Evolutionary conservation across 306 rosid genomes (phyloP).

Genomic region (Quercus alba): DNA sequence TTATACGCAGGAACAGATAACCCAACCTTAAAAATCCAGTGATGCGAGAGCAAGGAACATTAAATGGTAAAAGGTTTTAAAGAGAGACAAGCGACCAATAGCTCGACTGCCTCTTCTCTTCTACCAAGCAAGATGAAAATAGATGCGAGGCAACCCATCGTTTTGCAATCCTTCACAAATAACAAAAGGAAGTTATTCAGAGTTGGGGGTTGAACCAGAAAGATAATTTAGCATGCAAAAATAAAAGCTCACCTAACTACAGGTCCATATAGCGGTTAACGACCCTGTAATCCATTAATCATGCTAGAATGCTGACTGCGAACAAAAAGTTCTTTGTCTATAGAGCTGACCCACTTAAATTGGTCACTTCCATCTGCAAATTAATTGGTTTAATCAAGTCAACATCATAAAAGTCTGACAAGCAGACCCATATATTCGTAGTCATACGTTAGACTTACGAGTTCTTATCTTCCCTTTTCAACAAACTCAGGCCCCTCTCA

Average conservation of each 20-base stretch:
- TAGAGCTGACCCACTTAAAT: conserved; percentile 48
- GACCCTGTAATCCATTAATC: conserved; percentile 83
- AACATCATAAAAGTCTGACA: conserved; percentile 11
- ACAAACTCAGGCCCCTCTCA: conserved; percentile 83
- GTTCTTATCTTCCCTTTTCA: conserved; percentile 57
- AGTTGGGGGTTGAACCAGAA: conserved; percentile 22
- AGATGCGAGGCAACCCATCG: conserved; percentile 89
- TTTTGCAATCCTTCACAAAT: conserved; percentile 80
- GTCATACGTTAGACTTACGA: conserved; percentile 9
- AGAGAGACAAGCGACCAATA: conserved; percentile 78
- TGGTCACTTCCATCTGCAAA: conserved; percentile 55
- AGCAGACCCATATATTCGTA: background rate
- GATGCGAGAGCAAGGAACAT: conserved; percentile 75
- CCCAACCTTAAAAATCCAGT: conserved; percentile 80
- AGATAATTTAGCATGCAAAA: conserved; percentile 2
- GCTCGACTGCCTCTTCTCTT: conserved; percentile 89
- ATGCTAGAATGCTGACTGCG: conserved; percentile 82
- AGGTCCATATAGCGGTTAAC: conserved; percentile 69
- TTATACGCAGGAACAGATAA: conserved; percentile 8
- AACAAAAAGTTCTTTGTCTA: conserved; percentile 67
- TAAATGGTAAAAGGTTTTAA: conserved; percentile 80
- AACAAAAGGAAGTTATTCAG: conserved; percentile 15
- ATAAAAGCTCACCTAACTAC: conserved; percentile 66
- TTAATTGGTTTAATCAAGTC: conserved; percentile 23
- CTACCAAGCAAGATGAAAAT: conserved; percentile 85